Conservation (phyloP, 225 moss, liverwort and hornwort species). For the Sphagnum contortum region DNA sequence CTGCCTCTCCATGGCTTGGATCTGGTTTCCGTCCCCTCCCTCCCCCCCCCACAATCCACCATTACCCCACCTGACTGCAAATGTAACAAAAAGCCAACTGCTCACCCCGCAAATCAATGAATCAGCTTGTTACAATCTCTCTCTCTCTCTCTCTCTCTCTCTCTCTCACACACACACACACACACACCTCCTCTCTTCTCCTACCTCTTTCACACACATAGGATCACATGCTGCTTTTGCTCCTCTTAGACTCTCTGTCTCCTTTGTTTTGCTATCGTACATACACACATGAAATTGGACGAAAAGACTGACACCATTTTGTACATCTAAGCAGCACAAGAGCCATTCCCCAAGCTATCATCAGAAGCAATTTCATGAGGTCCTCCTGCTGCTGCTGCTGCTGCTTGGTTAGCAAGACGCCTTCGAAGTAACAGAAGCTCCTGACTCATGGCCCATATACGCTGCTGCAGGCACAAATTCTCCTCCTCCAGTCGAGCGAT, state of each 20-base stretch:
- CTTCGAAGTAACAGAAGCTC: conserved; percentile 38
- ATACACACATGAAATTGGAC: conserved; percentile 4
- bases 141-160: not conserved
- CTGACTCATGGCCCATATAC: conserved; percentile 48
- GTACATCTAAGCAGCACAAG: conserved; percentile 7
- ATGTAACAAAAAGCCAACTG: conserved; percentile 7
- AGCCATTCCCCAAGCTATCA: conserved; percentile 33
- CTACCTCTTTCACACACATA: not conserved
- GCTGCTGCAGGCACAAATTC: conserved; percentile 46
- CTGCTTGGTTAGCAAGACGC: conserved; percentile 12
- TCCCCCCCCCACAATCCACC: conserved; percentile 2
- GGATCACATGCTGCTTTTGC: not conserved
- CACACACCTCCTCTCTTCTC: not conserved
- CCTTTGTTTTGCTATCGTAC: conserved; percentile 16
- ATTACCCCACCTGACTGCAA: conserved; percentile 34
- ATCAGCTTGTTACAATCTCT: not conserved
- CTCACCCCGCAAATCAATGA: not conserved
- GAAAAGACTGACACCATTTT: not conserved
- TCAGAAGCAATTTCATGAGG: conserved; percentile 27
- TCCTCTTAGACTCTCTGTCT: not conserved
- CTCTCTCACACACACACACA: not conserved
- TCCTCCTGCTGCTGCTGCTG: conserved; percentile 10
- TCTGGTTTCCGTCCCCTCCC: conserved; percentile 17
- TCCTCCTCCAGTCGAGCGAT: conserved; percentile 49
- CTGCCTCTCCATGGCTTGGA: conserved; percentile 23